A percentile compares a stretch with the other conserved stretches of the same genome.
Conservation (phyloP, 2,329 filamentous ascomycete species). For the Aciculosporium take region DNA sequence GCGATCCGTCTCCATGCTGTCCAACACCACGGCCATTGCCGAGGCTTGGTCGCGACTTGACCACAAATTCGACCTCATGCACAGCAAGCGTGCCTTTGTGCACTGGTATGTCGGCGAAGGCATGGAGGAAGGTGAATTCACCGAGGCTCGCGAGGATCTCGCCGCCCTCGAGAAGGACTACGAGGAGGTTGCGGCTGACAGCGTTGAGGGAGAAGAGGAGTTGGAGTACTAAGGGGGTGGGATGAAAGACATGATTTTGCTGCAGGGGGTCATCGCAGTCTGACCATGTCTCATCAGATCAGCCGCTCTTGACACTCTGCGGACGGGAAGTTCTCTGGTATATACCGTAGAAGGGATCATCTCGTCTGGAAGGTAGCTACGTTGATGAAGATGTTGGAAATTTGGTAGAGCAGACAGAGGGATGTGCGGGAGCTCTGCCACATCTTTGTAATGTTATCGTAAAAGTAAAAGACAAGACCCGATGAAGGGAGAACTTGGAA, state of each 20-base stretch:
- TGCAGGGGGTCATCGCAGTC: background rate
- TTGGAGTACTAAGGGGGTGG: conserved; percentile 56
- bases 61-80: conserved; percentile 67
- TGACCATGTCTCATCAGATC: too few relatives aligned
- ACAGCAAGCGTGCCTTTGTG: conserved; percentile 63
- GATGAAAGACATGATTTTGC: background rate
- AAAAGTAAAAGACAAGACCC: too few relatives aligned
- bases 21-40: conserved; percentile 61
- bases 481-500: too few relatives aligned
- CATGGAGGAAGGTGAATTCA: conserved; percentile 88
- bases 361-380: too few relatives aligned
- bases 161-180: conserved; percentile 79
- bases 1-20: conserved; percentile 55
- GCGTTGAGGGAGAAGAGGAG: conserved; percentile 46
- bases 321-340: too few relatives aligned
- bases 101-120: conserved; percentile 78
- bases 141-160: conserved; percentile 73
- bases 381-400: too few relatives aligned
- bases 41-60: conserved; percentile 60
- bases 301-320: background rate
- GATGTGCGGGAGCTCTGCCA: too few relatives aligned
- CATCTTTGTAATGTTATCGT: too few relatives aligned
- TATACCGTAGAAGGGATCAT: too few relatives aligned
- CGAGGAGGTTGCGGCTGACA: conserved; percentile 70
- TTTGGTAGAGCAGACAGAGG: background rate